These are phyloP conservation scores for Lasiodiplodia gonubiensis DNA, from an alignment of 2,329 filamentous ascomycete species.

Conservation along the genomic window DNA sequence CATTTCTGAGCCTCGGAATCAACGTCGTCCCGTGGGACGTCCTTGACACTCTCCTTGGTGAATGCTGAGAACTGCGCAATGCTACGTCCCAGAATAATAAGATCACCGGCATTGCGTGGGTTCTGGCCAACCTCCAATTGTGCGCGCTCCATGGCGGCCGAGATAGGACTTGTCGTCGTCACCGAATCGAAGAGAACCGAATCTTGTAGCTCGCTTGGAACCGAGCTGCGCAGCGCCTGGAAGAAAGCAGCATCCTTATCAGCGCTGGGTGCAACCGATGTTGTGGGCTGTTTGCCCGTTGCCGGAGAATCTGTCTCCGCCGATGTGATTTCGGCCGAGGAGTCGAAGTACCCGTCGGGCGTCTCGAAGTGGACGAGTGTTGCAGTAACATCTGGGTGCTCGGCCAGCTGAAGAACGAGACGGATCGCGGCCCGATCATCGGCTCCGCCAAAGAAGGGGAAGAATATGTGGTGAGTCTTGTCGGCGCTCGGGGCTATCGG, in stretches of 20 bases:
- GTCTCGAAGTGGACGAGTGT: slow-evolving; percentile 69
- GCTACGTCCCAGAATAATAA: slow-evolving; percentile 69
- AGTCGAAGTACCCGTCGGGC: slow-evolving; percentile 23
- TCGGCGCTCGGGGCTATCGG: slow-evolving; percentile 64
- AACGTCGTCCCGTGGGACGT: slow-evolving; percentile 37
- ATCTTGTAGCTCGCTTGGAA: slow-evolving; percentile 56
- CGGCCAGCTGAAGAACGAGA: slow-evolving; percentile 82
- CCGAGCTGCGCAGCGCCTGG: slow-evolving; percentile 60
- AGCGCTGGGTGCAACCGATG: slow-evolving; percentile 16
- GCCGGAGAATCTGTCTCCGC: background rate
- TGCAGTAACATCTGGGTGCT: slow-evolving; percentile 77
- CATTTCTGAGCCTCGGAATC: slow-evolving; percentile 50
- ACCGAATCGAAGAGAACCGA: slow-evolving; percentile 66
- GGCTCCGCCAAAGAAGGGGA: slow-evolving; percentile 82
- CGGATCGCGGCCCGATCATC: slow-evolving; percentile 83
- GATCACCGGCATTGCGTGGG: slow-evolving; percentile 70
- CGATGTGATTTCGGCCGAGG: slow-evolving; percentile 26
- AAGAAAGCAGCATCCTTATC: slow-evolving; percentile 63
- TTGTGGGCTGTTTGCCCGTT: slow-evolving; percentile 29
- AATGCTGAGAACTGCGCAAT: slow-evolving; percentile 30
- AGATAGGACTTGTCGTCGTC: slow-evolving; percentile 42
- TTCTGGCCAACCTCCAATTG: slow-evolving; percentile 65
- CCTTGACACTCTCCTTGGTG: slow-evolving; percentile 31
- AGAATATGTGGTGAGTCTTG: slow-evolving; percentile 80
- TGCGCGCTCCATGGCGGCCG: slow-evolving; percentile 60